phyloP scores from a whole-genome alignment of 768 basidiomycete genomes.

The Lentinula sp. region DNA sequence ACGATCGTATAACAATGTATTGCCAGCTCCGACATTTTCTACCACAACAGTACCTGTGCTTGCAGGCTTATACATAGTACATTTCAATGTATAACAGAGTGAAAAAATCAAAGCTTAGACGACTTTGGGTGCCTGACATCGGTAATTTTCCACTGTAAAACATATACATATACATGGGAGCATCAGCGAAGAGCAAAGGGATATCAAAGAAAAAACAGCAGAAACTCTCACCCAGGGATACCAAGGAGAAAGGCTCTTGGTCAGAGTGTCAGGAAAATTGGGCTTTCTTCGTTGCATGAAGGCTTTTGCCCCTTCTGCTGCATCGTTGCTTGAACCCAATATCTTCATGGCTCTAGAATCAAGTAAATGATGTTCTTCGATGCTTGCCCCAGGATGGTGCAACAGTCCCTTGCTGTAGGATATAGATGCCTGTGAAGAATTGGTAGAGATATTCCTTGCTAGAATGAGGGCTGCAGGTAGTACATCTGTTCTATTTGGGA shows the following conservation, averaged over 20 bases:
- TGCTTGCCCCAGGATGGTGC: conserved; percentile 39
- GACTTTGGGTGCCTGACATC: neutral
- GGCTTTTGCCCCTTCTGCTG: conserved; percentile 38
- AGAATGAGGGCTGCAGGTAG: conserved; percentile 46
- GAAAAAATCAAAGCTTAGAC: neutral
- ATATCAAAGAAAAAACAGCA: too few relatives aligned
- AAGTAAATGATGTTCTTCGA: conserved; percentile 48
- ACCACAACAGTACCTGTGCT: too few relatives aligned
- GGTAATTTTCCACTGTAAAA: conserved; percentile 11
- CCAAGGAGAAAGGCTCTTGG: conserved; percentile 23
- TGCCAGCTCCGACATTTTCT: too few relatives aligned
- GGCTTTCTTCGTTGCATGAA: conserved; percentile 43
- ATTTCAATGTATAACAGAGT: neutral
- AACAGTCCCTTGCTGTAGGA: conserved; percentile 50
- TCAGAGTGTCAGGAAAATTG: conserved; percentile 36
- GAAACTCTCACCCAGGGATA: conserved; percentile 37
- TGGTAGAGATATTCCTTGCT: conserved; percentile 43
- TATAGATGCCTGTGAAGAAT: conserved; percentile 42
- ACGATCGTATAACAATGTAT: too few relatives aligned
- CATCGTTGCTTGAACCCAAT: conserved; percentile 33
- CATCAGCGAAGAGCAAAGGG: neutral
- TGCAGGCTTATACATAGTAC: too few relatives aligned
- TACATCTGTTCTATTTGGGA: conserved; percentile 44
- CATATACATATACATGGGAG: neutral
- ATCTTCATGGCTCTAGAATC: conserved; percentile 44